Conservation (phyloP, 2,329 filamentous ascomycete genomes). For the Phyllosticta citrichinensis region DNA sequence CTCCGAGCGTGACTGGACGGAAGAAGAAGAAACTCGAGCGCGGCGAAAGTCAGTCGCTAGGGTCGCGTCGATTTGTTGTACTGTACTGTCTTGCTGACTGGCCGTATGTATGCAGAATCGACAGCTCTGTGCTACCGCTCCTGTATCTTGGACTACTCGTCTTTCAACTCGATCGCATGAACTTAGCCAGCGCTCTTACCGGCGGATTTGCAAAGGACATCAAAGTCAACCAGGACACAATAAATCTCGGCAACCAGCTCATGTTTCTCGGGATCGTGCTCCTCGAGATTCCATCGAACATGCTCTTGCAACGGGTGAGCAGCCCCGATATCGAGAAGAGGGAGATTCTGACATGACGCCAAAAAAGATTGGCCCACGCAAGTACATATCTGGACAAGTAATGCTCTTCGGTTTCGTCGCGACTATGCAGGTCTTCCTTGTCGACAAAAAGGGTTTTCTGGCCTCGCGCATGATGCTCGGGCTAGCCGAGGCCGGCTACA, state of each 20-base stretch:
- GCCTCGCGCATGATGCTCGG: conserved; percentile 36
- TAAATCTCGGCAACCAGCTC: conserved; percentile 45
- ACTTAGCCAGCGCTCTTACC: conserved; percentile 42
- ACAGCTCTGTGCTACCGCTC: conserved; percentile 38
- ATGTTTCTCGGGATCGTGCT: conserved; percentile 44
- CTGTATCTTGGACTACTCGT: conserved; percentile 41
- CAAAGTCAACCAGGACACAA: conserved; percentile 34
- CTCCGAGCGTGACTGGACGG: background rate
- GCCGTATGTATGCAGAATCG: conserved; percentile 27
- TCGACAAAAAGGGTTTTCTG: conserved; percentile 34
- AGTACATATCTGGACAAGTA: conserved; percentile 42
- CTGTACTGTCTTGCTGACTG: background rate
- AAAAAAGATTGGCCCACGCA: conserved; percentile 21
- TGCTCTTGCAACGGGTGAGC: conserved; percentile 29
- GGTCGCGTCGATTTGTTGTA: no score
- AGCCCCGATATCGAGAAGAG: background rate
- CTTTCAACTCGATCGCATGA: conserved; percentile 45
- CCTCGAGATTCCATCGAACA: conserved; percentile 43
- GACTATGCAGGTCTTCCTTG: conserved; percentile 30
- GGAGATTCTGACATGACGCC: no score
- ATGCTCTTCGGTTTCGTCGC: conserved; percentile 40
- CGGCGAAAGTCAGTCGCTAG: background rate
- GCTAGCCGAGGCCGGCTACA: conserved; percentile 42
- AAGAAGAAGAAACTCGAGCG: background rate
- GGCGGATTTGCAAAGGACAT: conserved; percentile 38